Percentiles rank a stretch among this genome's conserved stretches.
These are phyloP conservation scores for Claviceps sorghi DNA, from an alignment of 2,329 filamentous ascomycete species.

Conservation along the genomic window DNA sequence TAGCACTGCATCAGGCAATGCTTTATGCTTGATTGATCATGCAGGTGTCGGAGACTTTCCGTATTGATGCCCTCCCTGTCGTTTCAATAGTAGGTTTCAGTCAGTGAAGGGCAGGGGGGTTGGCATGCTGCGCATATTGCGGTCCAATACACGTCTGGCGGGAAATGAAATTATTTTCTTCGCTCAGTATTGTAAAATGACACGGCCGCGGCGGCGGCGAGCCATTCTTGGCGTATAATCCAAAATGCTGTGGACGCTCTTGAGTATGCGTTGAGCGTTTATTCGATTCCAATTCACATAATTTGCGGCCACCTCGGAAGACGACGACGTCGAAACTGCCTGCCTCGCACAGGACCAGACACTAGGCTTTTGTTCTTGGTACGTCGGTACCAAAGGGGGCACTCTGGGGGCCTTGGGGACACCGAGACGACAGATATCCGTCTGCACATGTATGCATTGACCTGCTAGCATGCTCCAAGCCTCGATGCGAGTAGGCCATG, in stretches of 20 bases:
- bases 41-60: not conserved
- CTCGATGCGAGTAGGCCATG: too few species aligned
- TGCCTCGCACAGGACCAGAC: not conserved
- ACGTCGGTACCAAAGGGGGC: not conserved
- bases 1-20: not conserved
- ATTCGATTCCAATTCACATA: not conserved
- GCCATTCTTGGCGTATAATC: not conserved
- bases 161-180: not conserved
- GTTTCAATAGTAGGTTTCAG: not conserved
- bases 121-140: not conserved
- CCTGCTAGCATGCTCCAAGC: not conserved
- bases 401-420: too few species aligned
- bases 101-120: not conserved
- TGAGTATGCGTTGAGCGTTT: not conserved
- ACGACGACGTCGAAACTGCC: not conserved
- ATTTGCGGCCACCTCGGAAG: not conserved
- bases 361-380: not conserved
- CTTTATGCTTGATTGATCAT: not conserved
- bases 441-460: not conserved
- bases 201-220: not conserved
- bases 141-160: not conserved
- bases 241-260: not conserved
- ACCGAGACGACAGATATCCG: not conserved
- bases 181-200: not conserved
- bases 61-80: not conserved